Conservation (phyloP, 2,329 filamentous ascomycete species). For the Exophiala sideris region DNA sequence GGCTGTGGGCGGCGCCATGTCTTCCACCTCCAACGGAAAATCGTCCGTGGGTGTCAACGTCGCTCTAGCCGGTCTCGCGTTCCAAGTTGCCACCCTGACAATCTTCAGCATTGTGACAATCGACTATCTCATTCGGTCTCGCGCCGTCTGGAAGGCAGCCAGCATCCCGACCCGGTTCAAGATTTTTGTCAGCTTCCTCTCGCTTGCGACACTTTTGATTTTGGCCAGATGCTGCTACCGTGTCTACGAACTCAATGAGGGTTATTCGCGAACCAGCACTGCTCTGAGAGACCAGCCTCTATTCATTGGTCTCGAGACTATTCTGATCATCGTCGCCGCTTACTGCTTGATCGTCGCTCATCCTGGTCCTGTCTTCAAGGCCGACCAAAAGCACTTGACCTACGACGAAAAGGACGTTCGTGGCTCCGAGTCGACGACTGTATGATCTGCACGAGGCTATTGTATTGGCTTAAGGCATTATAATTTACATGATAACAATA, state of each 20-base stretch:
- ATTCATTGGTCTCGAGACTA: conserved; percentile 56
- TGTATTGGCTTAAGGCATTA: too few relatives aligned
- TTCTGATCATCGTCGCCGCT: conserved; percentile 21
- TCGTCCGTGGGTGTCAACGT: conserved; percentile 37
- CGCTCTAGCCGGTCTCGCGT: conserved; percentile 40
- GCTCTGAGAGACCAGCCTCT: conserved; percentile 55
- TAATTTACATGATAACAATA: too few relatives aligned
- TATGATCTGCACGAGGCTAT: too few relatives aligned
- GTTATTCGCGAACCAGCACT: conserved; percentile 40
- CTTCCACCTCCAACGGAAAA: conserved; percentile 25
- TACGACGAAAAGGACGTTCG: neutral
- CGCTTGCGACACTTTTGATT: conserved; percentile 59
- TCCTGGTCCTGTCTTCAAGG: conserved; percentile 23
- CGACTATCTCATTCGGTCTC: conserved; percentile 31
- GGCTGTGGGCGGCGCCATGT: conserved; percentile 40
- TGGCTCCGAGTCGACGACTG: too few relatives aligned
- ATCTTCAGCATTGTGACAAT: conserved; percentile 32
- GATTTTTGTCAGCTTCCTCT: conserved; percentile 54
- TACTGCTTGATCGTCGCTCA: conserved; percentile 18
- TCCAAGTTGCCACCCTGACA: conserved; percentile 41
- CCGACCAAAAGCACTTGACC: neutral
- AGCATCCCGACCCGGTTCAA: conserved; percentile 44
- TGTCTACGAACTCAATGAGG: conserved; percentile 60
- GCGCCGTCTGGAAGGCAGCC: conserved; percentile 10
- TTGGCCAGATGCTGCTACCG: conserved; percentile 64